A percentile compares a stretch with the other conserved stretches of the same genome.
Conservation (phyloP, 768 basidiomycete species). For the Mycena capillaripes region DNA sequence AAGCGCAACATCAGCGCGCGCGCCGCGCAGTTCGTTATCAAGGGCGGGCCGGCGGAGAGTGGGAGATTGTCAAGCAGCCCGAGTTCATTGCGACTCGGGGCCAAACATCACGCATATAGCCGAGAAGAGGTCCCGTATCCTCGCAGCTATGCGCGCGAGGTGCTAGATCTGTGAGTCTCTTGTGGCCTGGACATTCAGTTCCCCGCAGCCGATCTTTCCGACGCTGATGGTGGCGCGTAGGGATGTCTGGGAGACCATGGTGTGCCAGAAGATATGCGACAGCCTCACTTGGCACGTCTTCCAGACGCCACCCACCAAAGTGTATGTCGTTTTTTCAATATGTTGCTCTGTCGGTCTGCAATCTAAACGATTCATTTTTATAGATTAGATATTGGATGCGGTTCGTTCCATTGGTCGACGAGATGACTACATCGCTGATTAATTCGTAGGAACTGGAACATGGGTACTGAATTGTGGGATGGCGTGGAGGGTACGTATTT, state of each 20-base stretch:
- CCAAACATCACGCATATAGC: conserved; percentile 69
- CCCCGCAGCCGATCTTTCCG: background rate
- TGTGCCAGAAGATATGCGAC: conserved; percentile 65
- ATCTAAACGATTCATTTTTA: conserved; percentile 26
- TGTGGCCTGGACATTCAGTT: background rate
- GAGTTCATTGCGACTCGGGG: conserved; percentile 46
- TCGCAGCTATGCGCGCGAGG: conserved; percentile 71
- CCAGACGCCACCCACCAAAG: conserved; percentile 69
- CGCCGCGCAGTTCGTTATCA: conserved; percentile 68
- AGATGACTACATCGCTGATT: background rate
- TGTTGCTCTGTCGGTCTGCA: background rate
- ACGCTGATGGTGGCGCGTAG: conserved; percentile 51
- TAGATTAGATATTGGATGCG: conserved; percentile 82
- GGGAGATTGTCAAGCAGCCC: conserved; percentile 39
- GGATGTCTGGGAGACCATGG: conserved; percentile 78
- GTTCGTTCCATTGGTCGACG: conserved; percentile 52
- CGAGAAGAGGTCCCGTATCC: conserved; percentile 75
- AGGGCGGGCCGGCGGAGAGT: conserved; percentile 54
- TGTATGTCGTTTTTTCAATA: conserved; percentile 56
- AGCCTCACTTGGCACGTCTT: conserved; percentile 79
- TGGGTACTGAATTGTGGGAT: conserved; percentile 80
- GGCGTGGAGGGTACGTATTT: conserved; percentile 69
- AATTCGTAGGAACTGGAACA: conserved; percentile 70
- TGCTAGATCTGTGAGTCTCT: conserved; percentile 76
- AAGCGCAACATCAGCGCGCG: conserved; percentile 65